A percentile compares a stretch with the other conserved stretches of the same genome.
These are phyloP conservation scores for Ogataea angusta DNA, from an alignment of 805 yeast species.

Conservation along the genomic window DNA sequence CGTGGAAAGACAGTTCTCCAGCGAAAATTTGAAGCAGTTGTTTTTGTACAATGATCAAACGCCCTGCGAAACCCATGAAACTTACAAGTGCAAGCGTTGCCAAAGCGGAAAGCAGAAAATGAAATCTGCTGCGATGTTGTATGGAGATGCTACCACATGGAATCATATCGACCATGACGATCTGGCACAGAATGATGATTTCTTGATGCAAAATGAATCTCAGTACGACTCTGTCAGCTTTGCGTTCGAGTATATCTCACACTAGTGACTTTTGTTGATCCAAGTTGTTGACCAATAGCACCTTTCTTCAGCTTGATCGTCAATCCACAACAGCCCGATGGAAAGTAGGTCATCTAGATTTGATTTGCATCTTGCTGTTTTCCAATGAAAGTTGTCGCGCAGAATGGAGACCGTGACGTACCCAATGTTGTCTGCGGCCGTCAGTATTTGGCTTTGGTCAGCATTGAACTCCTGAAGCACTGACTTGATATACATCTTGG, in stretches of 20 bases:
- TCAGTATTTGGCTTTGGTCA: conserved; percentile 71
- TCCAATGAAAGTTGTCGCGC: conserved; percentile 78
- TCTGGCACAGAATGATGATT: conserved; percentile 68
- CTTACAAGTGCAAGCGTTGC: conserved; percentile 86
- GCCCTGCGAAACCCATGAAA: conserved; percentile 86
- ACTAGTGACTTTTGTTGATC: conserved; percentile 45
- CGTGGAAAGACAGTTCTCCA: conserved; percentile 86
- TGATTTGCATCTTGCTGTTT: conserved; percentile 51
- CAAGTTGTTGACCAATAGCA: conserved; percentile 76
- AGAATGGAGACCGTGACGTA: conserved; percentile 63
- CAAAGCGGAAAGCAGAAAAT: conserved; percentile 53
- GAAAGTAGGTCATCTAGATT: conserved; percentile 77
- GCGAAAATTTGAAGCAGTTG: conserved; percentile 72
- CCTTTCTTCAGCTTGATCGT: conserved; percentile 46
- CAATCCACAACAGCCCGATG: conserved; percentile 85
- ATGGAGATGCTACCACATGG: conserved; percentile 98
- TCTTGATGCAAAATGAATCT: conserved; percentile 69
- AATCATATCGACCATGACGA: conserved; percentile 74
- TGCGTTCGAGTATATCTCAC: conserved; percentile 93
- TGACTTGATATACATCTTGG: conserved; percentile 55
- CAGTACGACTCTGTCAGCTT: conserved; percentile 69
- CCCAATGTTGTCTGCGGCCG: conserved; percentile 75
- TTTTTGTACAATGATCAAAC: conserved; percentile 69
- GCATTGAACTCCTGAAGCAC: conserved; percentile 59
- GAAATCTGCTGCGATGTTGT: conserved; percentile 82